Evolutionary conservation across 495 filamentous ascomycete species (phyloP).

Genomic region (Lentithecium fluviatile): DNA sequence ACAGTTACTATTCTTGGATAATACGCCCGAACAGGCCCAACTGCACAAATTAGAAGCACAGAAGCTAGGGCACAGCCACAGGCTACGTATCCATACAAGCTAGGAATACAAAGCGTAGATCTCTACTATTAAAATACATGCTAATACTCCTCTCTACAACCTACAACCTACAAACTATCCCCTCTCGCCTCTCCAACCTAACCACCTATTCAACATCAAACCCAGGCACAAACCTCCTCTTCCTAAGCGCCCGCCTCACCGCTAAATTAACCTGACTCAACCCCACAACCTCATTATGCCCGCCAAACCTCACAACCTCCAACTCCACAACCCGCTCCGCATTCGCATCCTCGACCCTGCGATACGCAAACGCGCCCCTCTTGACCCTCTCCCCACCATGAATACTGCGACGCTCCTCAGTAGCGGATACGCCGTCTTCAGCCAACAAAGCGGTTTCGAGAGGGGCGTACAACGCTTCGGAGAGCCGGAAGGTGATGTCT

Average conservation of each 20-base stretch:
- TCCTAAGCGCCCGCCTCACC: slow-evolving; percentile 63
- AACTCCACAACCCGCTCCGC: slow-evolving; percentile 46
- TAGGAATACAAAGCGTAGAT: too few relatives aligned
- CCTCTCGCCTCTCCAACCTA: background rate
- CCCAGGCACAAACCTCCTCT: slow-evolving; percentile 35
- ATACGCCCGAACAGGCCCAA: too few relatives aligned
- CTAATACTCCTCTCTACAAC: too few relatives aligned
- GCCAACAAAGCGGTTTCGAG: slow-evolving; percentile 41
- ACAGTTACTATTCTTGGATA: too few relatives aligned
- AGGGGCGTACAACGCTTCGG: slow-evolving; percentile 34
- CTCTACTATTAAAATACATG: too few relatives aligned
- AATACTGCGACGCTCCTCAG: slow-evolving; percentile 35
- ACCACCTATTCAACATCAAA: slow-evolving; percentile 17
- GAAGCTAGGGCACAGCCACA: too few relatives aligned
- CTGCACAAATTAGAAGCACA: too few relatives aligned
- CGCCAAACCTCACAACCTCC: slow-evolving; percentile 58
- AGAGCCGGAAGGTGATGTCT: slow-evolving; percentile 40
- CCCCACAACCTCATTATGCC: slow-evolving; percentile 59
- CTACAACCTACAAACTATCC: too few relatives aligned
- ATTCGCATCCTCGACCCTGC: slow-evolving; percentile 22
- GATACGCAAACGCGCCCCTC: slow-evolving; percentile 32
- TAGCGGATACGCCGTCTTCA: slow-evolving; percentile 42
- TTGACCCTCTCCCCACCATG: slow-evolving; percentile 39
- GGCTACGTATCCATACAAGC: too few relatives aligned
- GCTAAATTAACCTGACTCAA: slow-evolving; percentile 59